Conservation (phyloP, 345 rosid genomes). For the Turnera subulata region DNA sequence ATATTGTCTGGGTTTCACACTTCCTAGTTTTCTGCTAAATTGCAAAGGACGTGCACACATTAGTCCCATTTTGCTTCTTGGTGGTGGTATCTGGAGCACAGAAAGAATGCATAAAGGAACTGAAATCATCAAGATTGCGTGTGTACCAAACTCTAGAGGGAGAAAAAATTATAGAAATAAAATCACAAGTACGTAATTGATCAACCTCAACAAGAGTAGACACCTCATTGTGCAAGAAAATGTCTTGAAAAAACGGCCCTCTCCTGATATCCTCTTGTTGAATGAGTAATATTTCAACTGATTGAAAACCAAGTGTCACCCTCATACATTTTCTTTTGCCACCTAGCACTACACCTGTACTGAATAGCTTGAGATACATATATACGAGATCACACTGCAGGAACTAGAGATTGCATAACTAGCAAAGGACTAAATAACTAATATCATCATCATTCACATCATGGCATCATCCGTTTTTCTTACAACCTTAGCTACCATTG, state of each 20-base stretch:
- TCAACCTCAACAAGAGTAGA: no score
- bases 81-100: no score
- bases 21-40: no score
- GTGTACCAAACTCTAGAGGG: no score
- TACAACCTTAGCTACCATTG: not conserved
- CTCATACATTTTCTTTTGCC: not conserved
- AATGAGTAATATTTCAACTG: not conserved
- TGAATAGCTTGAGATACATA: not conserved
- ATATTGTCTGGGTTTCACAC: no score
- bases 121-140: no score
- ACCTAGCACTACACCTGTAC: not conserved
- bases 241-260: not conserved
- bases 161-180: no score
- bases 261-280: not conserved
- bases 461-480: slow-evolving; percentile 15
- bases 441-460: not conserved
- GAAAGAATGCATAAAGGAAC: no score
- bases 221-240: not conserved
- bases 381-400: not conserved
- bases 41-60: no score
- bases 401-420: not conserved
- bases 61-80: no score
- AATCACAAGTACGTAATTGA: no score
- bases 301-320: no score
- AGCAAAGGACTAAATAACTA: not conserved